A percentile compares a stretch with the other conserved stretches of the same genome.
Evolutionary conservation across 164 flowering plant species (phyloP).

Genomic region (Umbilicus rupestris): DNA sequence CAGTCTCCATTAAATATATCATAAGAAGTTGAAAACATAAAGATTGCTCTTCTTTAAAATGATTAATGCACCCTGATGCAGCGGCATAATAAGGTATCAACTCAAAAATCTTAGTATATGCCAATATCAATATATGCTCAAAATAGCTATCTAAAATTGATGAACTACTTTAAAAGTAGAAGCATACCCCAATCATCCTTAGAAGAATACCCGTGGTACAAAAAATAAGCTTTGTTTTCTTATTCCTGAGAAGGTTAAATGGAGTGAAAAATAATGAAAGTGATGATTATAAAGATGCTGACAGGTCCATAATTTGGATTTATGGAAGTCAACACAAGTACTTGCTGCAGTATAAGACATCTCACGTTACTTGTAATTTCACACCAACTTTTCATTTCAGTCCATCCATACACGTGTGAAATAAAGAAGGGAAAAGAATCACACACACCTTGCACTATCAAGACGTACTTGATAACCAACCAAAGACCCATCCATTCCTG

Average conservation of each 20-base stretch:
- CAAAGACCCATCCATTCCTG: slow-evolving; percentile 70
- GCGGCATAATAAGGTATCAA: neutral
- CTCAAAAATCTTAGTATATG: neutral
- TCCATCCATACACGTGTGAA: neutral
- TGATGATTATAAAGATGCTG: neutral
- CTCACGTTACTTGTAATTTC: neutral
- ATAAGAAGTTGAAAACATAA: neutral
- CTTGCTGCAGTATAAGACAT: neutral
- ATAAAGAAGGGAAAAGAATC: slow-evolving; percentile 5
- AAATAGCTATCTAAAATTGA: neutral
- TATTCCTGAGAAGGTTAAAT: slow-evolving; percentile 41
- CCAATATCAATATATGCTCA: neutral
- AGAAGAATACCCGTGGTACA: slow-evolving; percentile 94
- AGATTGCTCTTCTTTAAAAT: neutral
- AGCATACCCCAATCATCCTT: slow-evolving; percentile 60
- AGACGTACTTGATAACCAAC: slow-evolving; percentile 98
- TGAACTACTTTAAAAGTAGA: neutral
- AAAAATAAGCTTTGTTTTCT: slow-evolving; percentile 77
- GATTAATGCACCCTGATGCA: neutral
- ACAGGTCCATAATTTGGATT: neutral
- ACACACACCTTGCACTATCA: slow-evolving; percentile 69
- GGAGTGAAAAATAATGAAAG: neutral
- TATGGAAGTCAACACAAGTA: neutral
- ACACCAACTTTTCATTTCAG: neutral
- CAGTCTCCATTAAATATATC: neutral